phyloP scores from a whole-genome alignment of 1,284 basidiomycete species.

The Erythrobasidium hasegawianum region DNA sequence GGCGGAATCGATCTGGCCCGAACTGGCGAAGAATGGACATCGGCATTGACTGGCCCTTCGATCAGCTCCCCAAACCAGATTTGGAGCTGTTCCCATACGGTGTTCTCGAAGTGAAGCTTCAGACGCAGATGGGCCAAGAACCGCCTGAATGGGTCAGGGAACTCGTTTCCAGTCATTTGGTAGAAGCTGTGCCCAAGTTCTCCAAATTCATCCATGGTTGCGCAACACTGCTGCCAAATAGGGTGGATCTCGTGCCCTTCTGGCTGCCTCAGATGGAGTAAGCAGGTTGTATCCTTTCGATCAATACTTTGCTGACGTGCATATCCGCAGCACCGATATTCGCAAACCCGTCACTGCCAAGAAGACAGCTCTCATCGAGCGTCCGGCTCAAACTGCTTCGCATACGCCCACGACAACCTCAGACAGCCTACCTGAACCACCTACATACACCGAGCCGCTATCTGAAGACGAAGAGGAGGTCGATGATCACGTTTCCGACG shows the following conservation, averaged over 20 bases:
- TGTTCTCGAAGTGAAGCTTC: constrained; percentile 93
- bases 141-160: constrained; percentile 96
- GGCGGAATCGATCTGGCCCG: constrained; percentile 65
- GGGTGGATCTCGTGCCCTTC: constrained; percentile 97
- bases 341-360: constrained; percentile 68
- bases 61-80: constrained; percentile 70
- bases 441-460: constrained; percentile 71
- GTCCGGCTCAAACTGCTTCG: constrained; percentile 57
- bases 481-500: constrained; percentile 22
- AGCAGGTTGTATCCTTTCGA: too few species aligned
- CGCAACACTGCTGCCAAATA: constrained; percentile 83
- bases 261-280: constrained; percentile 82
- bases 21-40: constrained; percentile 96
- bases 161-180: constrained; percentile 87
- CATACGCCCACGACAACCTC: constrained; percentile 47
- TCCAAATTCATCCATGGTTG: constrained; percentile 71
- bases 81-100: constrained; percentile 90
- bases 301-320: not conserved
- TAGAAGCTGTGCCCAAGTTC: constrained; percentile 51
- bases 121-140: constrained; percentile 93
- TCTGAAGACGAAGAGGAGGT: constrained; percentile 80
- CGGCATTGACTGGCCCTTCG: constrained; percentile 62
- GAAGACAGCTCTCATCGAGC: constrained; percentile 59
- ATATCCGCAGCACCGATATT: constrained; percentile 58
- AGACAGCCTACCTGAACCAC: constrained; percentile 52